These are phyloP conservation scores for Cystobasidium slooffiae DNA, from an alignment of 1,284 basidiomycete genomes.

Conservation along the genomic window DNA sequence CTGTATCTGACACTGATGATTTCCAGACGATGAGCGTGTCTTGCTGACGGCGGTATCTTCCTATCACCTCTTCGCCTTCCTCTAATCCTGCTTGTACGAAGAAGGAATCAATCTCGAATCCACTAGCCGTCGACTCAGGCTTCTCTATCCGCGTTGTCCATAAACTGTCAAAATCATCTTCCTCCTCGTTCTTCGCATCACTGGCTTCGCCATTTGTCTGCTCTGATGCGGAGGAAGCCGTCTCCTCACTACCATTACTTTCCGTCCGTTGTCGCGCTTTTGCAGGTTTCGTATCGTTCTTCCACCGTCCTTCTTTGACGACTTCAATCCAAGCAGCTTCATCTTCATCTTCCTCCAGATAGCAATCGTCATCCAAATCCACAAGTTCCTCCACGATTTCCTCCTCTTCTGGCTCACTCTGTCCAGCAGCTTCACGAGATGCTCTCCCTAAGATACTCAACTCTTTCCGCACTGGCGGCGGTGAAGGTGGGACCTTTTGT, in stretches of 20 bases:
- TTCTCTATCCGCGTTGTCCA: conserved; percentile 37
- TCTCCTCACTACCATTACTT: conserved; percentile 38
- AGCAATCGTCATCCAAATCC: conserved; percentile 65
- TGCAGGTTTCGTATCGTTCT: conserved; percentile 24
- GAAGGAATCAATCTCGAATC: conserved; percentile 22
- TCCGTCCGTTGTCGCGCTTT: conserved; percentile 40
- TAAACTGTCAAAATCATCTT: conserved; percentile 14
- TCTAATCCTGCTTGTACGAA: conserved; percentile 10
- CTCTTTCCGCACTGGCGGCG: conserved; percentile 16
- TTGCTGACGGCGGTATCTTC: conserved; percentile 54
- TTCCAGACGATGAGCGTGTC: conserved; percentile 99
- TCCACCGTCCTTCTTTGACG: conserved; percentile 39
- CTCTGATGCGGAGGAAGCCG: neutral
- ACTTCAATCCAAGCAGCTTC: conserved; percentile 47
- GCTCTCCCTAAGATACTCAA: conserved; percentile 23
- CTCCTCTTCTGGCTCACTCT: conserved; percentile 63
- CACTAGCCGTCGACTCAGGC: conserved; percentile 15
- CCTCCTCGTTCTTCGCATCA: neutral
- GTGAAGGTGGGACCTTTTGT: neutral
- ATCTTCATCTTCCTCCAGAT: conserved; percentile 52
- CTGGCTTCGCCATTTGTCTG: neutral
- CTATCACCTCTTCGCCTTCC: conserved; percentile 39
- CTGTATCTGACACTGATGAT: conserved; percentile 65
- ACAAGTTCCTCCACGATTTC: conserved; percentile 79
- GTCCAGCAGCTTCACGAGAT: conserved; percentile 2